These are phyloP conservation scores for Austroboletus niveus DNA, from an alignment of 1,284 basidiomycete genomes.

Conservation along the genomic window DNA sequence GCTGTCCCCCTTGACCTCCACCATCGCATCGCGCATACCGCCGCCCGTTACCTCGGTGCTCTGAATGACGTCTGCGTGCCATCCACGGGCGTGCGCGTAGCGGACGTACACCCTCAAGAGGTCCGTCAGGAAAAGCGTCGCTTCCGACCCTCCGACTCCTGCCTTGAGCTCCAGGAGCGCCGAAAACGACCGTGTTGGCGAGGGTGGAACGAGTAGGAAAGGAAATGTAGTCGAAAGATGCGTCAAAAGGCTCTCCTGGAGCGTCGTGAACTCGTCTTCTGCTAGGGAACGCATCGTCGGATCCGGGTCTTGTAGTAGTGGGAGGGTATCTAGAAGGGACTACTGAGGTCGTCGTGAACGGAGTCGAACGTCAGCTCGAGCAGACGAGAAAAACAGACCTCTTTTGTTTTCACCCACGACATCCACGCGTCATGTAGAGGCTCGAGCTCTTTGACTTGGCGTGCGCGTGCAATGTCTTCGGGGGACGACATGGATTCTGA, in stretches of 20 bases:
- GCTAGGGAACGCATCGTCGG: slow-evolving; percentile 77
- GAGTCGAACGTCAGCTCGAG: not conserved
- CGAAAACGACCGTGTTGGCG: slow-evolving; percentile 62
- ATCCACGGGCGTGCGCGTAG: slow-evolving; percentile 52
- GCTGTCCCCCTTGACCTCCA: slow-evolving; percentile 78
- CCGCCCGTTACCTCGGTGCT: slow-evolving; percentile 56
- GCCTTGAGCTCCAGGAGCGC: slow-evolving; percentile 90
- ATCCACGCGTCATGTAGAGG: slow-evolving; percentile 51
- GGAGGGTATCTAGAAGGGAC: slow-evolving; percentile 62
- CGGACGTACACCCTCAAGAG: slow-evolving; percentile 84
- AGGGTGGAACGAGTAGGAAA: slow-evolving; percentile 68
- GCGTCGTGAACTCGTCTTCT: slow-evolving; percentile 59
- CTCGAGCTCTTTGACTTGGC: slow-evolving; percentile 51
- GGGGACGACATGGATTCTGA: slow-evolving; percentile 32
- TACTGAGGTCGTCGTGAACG: slow-evolving; percentile 38
- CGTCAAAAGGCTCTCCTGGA: slow-evolving; percentile 48
- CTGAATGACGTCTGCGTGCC: slow-evolving; percentile 52
- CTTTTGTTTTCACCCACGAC: slow-evolving; percentile 42
- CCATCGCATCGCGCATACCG: slow-evolving; percentile 80
- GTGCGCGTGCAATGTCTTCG: slow-evolving; percentile 44
- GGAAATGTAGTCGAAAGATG: slow-evolving; percentile 62
- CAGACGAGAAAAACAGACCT: slow-evolving; percentile 36
- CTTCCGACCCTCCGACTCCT: slow-evolving; percentile 91
- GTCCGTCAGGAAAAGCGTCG: slow-evolving; percentile 80
- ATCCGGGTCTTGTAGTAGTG: slow-evolving; percentile 75